A percentile compares a stretch with the other conserved stretches of the same genome.
phyloP scores from a whole-genome alignment of 2,329 filamentous ascomycete genomes.

The Curvularia sp. region DNA sequence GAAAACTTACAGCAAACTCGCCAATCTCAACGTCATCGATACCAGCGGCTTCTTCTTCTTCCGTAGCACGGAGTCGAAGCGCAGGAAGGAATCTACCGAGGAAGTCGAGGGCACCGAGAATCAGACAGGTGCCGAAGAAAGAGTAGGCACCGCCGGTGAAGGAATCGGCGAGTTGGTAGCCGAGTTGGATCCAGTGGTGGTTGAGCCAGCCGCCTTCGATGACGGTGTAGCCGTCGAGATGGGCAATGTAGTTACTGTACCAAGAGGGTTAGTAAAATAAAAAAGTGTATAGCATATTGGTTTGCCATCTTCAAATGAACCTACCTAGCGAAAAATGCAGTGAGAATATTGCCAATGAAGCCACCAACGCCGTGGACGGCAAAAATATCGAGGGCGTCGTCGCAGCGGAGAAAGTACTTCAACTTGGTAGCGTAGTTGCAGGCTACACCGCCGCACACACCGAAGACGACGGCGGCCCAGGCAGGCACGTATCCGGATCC shows the following conservation, averaged over 20 bases:
- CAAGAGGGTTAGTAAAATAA: constrained; percentile 1
- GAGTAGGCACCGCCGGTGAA: constrained; percentile 78
- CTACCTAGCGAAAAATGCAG: constrained; percentile 78
- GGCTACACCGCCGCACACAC: constrained; percentile 74
- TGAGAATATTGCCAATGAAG: constrained; percentile 65
- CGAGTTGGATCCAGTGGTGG: constrained; percentile 82
- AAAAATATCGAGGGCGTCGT: constrained; percentile 83
- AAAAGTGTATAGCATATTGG: background rate
- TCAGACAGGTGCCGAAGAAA: constrained; percentile 77
- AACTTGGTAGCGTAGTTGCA: constrained; percentile 93
- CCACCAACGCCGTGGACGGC: constrained; percentile 67
- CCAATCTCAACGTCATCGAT: constrained; percentile 91
- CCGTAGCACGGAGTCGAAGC: constrained; percentile 73
- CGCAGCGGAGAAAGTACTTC: constrained; percentile 81
- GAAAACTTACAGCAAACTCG: constrained; percentile 75
- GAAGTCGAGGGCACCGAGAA: constrained; percentile 67
- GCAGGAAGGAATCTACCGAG: constrained; percentile 80
- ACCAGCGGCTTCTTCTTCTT: constrained; percentile 82
- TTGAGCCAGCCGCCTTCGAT: constrained; percentile 85
- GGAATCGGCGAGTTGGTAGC: constrained; percentile 84
- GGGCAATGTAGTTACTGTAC: constrained; percentile 76
- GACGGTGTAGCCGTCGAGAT: constrained; percentile 72
- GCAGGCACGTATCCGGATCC: constrained; percentile 85
- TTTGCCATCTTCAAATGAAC: constrained; percentile 34
- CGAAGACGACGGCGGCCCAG: constrained; percentile 83